Evolutionary conservation across 2,329 filamentous ascomycete species (phyloP), one percentile per base, ranked within the genome.

Genomic region (Xenoacremonium recifei): DNA sequence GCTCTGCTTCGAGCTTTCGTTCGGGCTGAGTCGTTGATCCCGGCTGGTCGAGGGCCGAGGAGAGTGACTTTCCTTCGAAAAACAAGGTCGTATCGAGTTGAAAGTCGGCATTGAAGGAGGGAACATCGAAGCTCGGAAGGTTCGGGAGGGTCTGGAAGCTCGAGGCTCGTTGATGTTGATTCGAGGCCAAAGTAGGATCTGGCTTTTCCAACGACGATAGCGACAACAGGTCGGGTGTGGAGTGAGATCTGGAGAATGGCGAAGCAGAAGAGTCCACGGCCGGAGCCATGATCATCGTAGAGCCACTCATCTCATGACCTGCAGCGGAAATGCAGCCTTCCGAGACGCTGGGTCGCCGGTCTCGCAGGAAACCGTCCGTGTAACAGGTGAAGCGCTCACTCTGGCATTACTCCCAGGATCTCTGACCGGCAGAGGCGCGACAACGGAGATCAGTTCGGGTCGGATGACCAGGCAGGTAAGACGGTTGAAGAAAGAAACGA

Each of bases 101-200:
- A 49, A 70, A 64, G 49, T 69, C 69, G 52, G 74, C 67, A 48
- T 78, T 72, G 59, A 81, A 75, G 1, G 73, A 72, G 27, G 75
- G 72, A 23, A 81, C 62, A 44, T 77, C 74, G 58, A 79, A 77
- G 44, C 63, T 58, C 12, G 72, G 63, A 17, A 70, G 56, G 27
- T 44, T 36, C 18, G 44, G 40, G 7, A 51, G 39, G 31, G 44
- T 44, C 30, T 50, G 38, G 21, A 44, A 36, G 44, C 45, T 55
- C 38, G 45, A 44, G 35, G 21, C 32, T 27, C 46, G 46, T 25
- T 57, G 49, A 12, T 48, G 46, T 13, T 44, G 41, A 32, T 45
- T 48, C 39, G 49, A 40, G 42, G 51, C 41, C 44, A 48, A 44
- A 30, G 46, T 53, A 30, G 49, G 47, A 25, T 52, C 44, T 30